These are phyloP conservation scores for Paramecium primaurelia DNA, from an alignment of 73 alveolate species.

Conservation along the genomic window DNA sequence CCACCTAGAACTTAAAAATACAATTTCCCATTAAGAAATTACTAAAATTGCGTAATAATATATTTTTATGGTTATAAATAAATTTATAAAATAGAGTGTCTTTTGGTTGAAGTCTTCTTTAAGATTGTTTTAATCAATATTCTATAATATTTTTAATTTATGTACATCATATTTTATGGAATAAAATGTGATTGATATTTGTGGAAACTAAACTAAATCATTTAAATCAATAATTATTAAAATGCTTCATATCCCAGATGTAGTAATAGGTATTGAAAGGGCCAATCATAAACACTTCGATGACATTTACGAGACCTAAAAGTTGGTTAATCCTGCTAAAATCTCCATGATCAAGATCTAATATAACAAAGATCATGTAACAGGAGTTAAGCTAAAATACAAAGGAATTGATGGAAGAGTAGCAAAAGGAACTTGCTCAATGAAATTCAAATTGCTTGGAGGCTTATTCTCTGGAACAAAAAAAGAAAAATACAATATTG, in stretches of 20 bases:
- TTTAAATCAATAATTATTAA: background rate
- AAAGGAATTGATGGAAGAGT: background rate
- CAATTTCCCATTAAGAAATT: conserved; percentile 1
- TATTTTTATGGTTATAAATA: background rate
- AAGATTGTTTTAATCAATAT: background rate
- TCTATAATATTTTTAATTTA: background rate
- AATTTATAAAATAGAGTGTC: background rate
- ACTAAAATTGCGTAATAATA: background rate
- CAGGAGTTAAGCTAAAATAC: background rate
- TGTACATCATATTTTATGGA: background rate
- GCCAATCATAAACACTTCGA: conserved; percentile 24
- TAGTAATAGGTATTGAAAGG: background rate
- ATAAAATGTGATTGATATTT: background rate
- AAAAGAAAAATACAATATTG: background rate
- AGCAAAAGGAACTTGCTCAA: background rate
- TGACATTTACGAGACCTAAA: background rate
- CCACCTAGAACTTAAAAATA: background rate
- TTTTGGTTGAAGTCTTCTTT: background rate
- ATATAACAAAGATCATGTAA: background rate
- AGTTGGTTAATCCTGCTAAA: background rate
- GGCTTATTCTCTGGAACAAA: background rate
- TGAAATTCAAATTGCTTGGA: background rate
- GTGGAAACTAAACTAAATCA: background rate
- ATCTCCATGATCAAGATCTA: background rate
- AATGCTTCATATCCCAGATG: background rate